Base-by-base conservation (phyloP, 139 green algal species). In the Haematococcus lacustris region DNA sequence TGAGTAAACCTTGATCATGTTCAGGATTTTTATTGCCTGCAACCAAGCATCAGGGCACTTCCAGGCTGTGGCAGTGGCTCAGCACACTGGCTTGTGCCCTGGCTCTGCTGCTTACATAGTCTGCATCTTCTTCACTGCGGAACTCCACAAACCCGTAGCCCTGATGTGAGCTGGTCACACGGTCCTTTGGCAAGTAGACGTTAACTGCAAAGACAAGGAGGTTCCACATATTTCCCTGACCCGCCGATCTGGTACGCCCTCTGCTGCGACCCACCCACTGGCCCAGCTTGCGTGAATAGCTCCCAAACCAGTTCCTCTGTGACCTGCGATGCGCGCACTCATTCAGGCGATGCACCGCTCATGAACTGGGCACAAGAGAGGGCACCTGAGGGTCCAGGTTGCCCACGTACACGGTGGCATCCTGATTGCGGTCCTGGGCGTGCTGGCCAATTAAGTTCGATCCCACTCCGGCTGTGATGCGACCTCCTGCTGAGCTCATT, bases 61-160 rank as follows among this genome's bases (percentile, higher is more conserved):
- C 9, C 43, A 53, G 9, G n/a, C 17, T 53, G 43, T 17, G 9
- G 43, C 43, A 53, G 43, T 17, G 9, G 43, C 43, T 53, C n/a
- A n/a, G 17, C 43, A 53, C 43, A 53, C 43, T 53, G 43, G 17
- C 9, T 53, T 9, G 9, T 53, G 43, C 43, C 43, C 43, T 53
- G 43, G 9, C 9, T 53, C 43, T 9, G 9, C 43, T 53, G 43
- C 30, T 76, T 47, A 93, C 91, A 82, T 98, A 98, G 73, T 98
- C 92, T 0, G 94, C 91, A 73, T 98, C 95, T 65, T 98, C 91
- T 72, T 98, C 94, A 0, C 73, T 75, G 39, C 83, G 75, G 66
- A 96, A 97, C 83, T 99, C 95, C 63, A 99, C 94, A 78, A 99
- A 99, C 30, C 91, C 95, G 72, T 99, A 99, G n/a, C 94, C 89